Evolutionary conservation across 2,329 filamentous ascomycete genomes (phyloP), one percentile per base, ranked within the genome.

Genomic region (Didymella glomerata): DNA sequence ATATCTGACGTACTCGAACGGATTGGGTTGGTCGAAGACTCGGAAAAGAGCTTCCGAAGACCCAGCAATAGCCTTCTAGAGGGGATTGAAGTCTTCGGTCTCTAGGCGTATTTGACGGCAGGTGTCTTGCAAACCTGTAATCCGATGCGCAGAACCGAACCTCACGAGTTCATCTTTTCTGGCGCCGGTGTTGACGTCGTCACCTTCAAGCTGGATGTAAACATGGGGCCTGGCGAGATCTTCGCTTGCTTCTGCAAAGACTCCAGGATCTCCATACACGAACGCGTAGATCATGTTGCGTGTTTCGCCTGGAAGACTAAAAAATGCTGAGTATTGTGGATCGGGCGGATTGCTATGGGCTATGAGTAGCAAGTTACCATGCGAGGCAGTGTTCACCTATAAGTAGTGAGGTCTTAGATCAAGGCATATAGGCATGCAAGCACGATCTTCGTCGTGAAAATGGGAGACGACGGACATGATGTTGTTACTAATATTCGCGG

Each of bases 151-250:
- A 22, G 16, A 40, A n/a, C 20, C 20, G n/a, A 49, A n/a, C n/a
- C 22, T 28, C 59, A 67, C 63, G 62, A 66, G 56, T 32, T 22
- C 32, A 24, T 24, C 16, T 3, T 49, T 25, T 9, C 27, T 34
- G 22, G 47, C 8, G 11, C 34, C 34, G 10, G 32, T 22, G n/a
- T 40, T 24, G 14, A 25, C 20, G 8, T 38, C 34, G 14, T 24
- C 14, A 7, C 27, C 10, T 7, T 40, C 34, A 16, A 27, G 22
- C 16, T 49, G 32, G 13, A 38, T 40, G 18, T 16, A 20, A 3
- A 28, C 36, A 22, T 13, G 9, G 16, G 47, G 47, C 24, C 13
- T 27, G 10, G 22, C 3, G 22, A 27, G 14, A 24, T 36, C 5
- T 4, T 40, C 11, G 4, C 25, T 36, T 24, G 47, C 32, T 36